Conservation (phyloP, 768 basidiomycete species). For the Coprinellus micaceus region DNA sequence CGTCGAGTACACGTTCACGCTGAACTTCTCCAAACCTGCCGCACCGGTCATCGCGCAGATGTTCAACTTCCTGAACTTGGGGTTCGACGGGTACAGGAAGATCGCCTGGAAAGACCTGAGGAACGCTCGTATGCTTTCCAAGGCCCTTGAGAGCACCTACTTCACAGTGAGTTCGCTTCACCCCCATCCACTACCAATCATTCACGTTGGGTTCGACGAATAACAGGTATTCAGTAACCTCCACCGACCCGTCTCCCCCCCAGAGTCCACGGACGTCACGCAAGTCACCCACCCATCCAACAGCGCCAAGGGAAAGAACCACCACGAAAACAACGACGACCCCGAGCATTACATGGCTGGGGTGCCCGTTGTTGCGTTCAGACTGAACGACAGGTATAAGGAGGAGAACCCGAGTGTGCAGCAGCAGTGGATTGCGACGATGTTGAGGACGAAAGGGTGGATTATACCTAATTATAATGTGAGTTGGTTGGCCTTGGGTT, state of each 20-base stretch:
- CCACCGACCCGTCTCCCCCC: conserved; percentile 35
- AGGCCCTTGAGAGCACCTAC: conserved; percentile 53
- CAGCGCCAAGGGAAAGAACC: not conserved
- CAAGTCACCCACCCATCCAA: not conserved
- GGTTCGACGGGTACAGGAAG: conserved; percentile 50
- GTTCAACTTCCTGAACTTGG: conserved; percentile 59
- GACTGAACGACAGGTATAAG: conserved; percentile 49
- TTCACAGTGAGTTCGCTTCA: conserved; percentile 42
- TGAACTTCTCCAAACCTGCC: conserved; percentile 58
- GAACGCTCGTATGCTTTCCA: conserved; percentile 55
- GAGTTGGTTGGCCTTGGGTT: conserved; percentile 2
- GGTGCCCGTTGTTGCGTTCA: conserved; percentile 62
- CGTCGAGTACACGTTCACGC: conserved; percentile 59
- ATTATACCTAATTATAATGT: conserved; percentile 59
- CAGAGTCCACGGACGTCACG: conserved; percentile 5
- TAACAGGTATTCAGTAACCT: conserved; percentile 48
- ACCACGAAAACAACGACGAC: conserved; percentile 27
- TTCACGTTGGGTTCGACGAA: too few relatives aligned
- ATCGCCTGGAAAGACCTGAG: conserved; percentile 44
- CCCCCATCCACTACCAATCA: too few relatives aligned
- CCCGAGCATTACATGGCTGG: conserved; percentile 47
- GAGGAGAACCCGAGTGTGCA: conserved; percentile 49
- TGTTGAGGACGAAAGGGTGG: conserved; percentile 53
- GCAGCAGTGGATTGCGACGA: conserved; percentile 49
- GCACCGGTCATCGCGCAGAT: conserved; percentile 56